Conservation (phyloP, 441 rosid species). For the Croton laevigatus region DNA sequence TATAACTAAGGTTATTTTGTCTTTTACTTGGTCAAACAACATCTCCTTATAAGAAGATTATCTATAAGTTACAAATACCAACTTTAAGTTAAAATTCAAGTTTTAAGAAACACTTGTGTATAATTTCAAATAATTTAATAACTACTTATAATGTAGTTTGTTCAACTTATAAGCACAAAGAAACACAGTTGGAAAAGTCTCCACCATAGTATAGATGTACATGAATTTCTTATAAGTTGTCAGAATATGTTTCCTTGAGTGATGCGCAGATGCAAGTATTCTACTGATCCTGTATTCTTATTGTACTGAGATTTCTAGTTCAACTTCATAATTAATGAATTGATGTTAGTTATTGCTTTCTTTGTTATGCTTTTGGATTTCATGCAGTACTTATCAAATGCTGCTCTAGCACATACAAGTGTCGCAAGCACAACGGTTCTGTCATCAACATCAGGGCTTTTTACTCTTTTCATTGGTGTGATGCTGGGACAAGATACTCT, state of each 20-base stretch:
- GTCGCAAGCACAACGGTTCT: slow-evolving; percentile 96
- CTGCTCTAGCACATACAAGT: slow-evolving; percentile 95
- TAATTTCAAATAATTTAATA: too few relatives aligned
- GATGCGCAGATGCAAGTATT: neutral
- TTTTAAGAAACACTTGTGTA: too few relatives aligned
- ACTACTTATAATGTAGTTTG: too few relatives aligned
- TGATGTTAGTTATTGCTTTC: slow-evolving; percentile 8
- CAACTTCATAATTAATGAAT: slow-evolving; percentile 5
- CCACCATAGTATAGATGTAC: neutral
- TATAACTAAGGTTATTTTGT: too few relatives aligned
- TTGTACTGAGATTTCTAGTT: neutral
- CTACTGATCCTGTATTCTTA: neutral
- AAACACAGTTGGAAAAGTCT: neutral
- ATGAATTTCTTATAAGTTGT: neutral
- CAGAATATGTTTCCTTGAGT: neutral
- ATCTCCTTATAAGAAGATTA: too few relatives aligned
- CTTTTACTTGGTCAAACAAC: too few relatives aligned
- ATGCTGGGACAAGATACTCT: slow-evolving; percentile 85
- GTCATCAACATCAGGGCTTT: slow-evolving; percentile 95
- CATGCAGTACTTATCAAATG: slow-evolving; percentile 89
- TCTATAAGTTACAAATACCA: too few relatives aligned
- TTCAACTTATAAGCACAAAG: too few relatives aligned
- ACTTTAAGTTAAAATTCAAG: too few relatives aligned
- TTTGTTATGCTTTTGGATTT: slow-evolving; percentile 3
- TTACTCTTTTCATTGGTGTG: slow-evolving; percentile 96